phyloP scores from a whole-genome alignment of 140 eudicot species.

The Ambrosia hybrid region DNA sequence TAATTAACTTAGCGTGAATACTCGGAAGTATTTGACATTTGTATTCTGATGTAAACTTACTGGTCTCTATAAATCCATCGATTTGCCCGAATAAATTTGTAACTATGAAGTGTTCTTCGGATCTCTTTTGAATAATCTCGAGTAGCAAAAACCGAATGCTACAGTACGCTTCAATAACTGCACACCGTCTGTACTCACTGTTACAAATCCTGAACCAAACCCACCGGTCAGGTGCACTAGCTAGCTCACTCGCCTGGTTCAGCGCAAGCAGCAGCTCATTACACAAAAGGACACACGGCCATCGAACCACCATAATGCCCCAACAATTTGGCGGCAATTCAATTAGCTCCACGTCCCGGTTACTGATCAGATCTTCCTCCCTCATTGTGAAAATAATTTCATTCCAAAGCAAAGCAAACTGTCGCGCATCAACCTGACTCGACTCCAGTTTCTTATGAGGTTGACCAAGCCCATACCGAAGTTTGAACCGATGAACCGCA shows the following conservation, averaged over 20 bases:
- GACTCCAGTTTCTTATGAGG: constrained; percentile 76
- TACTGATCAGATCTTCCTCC: constrained; percentile 88
- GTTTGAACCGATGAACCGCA: constrained; percentile 67
- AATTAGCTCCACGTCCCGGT: constrained; percentile 63
- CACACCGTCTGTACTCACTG: constrained; percentile 86
- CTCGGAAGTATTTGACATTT: constrained; percentile 48
- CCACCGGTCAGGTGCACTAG: constrained; percentile 63
- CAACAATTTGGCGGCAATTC: constrained; percentile 82
- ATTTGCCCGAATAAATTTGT: constrained; percentile 55
- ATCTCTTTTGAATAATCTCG: constrained; percentile 44
- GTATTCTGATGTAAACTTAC: constrained; percentile 54
- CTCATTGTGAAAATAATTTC: constrained; percentile 69
- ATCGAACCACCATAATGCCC: constrained; percentile 82
- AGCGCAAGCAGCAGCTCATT: constrained; percentile 80
- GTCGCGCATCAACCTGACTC: constrained; percentile 81
- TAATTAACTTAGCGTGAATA: constrained; percentile 51
- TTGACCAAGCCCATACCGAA: constrained; percentile 88
- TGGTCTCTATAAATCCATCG: constrained; percentile 41
- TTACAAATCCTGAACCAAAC: constrained; percentile 81
- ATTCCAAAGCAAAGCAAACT: constrained; percentile 90
- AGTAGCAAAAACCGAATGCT: constrained; percentile 65
- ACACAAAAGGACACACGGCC: constrained; percentile 89
- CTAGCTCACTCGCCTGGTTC: constrained; percentile 68
- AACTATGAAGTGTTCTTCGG: constrained; percentile 71
- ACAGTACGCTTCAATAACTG: constrained; percentile 83